Percentiles rank a stretch among this genome's conserved stretches.
phyloP scores from a whole-genome alignment of 208 protist species.

The Trypanosoma scelopori region DNA sequence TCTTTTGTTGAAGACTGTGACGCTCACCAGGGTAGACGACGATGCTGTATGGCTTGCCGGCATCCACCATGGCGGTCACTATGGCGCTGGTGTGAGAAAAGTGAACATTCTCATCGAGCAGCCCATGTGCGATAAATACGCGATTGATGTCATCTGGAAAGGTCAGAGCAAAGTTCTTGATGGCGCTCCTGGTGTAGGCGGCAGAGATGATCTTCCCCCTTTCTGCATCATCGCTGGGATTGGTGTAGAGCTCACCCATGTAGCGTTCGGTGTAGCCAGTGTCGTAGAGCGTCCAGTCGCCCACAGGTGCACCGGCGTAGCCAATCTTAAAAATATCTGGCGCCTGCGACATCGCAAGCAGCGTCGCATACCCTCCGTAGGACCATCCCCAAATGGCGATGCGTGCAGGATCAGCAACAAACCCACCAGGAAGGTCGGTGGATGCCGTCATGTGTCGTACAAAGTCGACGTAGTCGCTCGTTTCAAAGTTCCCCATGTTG shows the following conservation, averaged over 20 bases:
- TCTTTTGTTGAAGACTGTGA: slow-evolving; percentile 81
- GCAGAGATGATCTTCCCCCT: slow-evolving; percentile 27
- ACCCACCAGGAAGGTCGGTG: slow-evolving; percentile 28
- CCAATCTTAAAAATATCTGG: slow-evolving; percentile 79
- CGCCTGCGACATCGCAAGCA: slow-evolving; percentile 84
- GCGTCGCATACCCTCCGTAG: slow-evolving; percentile 88
- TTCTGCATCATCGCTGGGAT: slow-evolving; percentile 13
- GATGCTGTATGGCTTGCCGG: slow-evolving; percentile 85
- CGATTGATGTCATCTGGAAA: slow-evolving; percentile 89
- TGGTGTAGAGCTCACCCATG: slow-evolving; percentile 66
- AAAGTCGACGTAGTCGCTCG: slow-evolving; percentile 78
- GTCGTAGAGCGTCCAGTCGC: slow-evolving; percentile 90
- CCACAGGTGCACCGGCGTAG: slow-evolving; percentile 81
- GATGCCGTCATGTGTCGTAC: slow-evolving; percentile 43
- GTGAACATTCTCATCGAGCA: slow-evolving; percentile 95
- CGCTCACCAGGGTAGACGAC: slow-evolving; percentile 88
- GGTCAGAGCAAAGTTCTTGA: slow-evolving; percentile 52
- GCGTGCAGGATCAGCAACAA: slow-evolving; percentile 59
- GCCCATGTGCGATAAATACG: slow-evolving; percentile 90
- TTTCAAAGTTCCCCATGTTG: slow-evolving; percentile 85
- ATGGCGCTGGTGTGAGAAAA: slow-evolving; percentile 80
- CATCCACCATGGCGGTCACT: slow-evolving; percentile 69
- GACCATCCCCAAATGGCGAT: slow-evolving; percentile 89
- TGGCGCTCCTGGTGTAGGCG: slow-evolving; percentile 62
- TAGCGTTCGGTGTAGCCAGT: slow-evolving; percentile 91